Conservation (phyloP, 2,329 filamentous ascomycete genomes). For the Cryphonectria naterciae region DNA sequence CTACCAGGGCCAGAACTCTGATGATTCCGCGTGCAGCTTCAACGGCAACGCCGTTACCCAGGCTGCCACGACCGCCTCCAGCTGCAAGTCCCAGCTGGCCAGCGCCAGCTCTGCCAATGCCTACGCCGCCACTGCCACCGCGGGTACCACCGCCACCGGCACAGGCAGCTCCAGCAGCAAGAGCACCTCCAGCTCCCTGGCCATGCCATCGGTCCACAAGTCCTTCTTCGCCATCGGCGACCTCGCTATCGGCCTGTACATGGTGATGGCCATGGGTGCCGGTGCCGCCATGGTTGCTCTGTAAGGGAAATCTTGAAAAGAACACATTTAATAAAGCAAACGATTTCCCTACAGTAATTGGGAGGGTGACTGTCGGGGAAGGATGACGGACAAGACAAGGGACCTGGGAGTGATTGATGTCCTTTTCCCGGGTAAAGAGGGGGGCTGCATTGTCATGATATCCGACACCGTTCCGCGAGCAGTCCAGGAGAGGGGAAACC, state of each 20-base stretch:
- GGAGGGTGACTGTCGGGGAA: neutral
- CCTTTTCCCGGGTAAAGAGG: slow-evolving; percentile 3
- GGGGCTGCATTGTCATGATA: slow-evolving; percentile 29
- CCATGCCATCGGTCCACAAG: slow-evolving; percentile 42
- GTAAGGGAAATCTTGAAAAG: slow-evolving; percentile 42
- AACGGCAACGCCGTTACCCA: slow-evolving; percentile 59
- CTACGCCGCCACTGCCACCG: slow-evolving; percentile 51
- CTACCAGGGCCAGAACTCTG: slow-evolving; percentile 61
- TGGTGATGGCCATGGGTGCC: slow-evolving; percentile 54
- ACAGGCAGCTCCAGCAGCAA: slow-evolving; percentile 32
- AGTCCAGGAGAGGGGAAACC: neutral
- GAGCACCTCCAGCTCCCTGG: slow-evolving; percentile 42
- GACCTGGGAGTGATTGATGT: neutral
- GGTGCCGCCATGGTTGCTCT: slow-evolving; percentile 59
- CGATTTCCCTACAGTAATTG: neutral
- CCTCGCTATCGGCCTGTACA: slow-evolving; percentile 54
- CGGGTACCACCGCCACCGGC: slow-evolving; percentile 38
- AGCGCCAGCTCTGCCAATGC: slow-evolving; percentile 64
- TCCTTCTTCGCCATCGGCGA: slow-evolving; percentile 51
- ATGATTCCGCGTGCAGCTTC: slow-evolving; percentile 70
- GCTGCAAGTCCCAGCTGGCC: slow-evolving; percentile 63
- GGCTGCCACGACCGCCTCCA: slow-evolving; percentile 48
- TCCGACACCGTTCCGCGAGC: slow-evolving; percentile 25
- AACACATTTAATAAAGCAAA: neutral
- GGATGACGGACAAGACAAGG: neutral